Percentiles rank a stretch among this genome's conserved stretches.
Conservation (phyloP, 805 yeast species). For the Saccharomycopsis guyanensis region DNA sequence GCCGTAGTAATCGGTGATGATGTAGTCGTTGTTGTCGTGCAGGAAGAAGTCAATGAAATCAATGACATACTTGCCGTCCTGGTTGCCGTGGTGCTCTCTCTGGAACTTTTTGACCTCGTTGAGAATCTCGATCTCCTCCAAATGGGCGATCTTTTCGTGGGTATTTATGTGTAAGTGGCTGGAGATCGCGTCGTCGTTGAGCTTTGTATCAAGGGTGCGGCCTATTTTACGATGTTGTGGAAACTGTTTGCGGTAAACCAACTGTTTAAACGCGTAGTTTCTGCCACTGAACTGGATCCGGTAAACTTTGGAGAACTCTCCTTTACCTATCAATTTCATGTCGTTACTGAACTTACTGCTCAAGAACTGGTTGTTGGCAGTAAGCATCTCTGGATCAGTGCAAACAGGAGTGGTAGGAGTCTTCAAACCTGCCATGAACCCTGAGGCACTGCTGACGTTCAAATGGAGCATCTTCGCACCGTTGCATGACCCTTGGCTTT, state of each 20-base stretch:
- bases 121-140: slow-evolving; percentile 31
- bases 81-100: slow-evolving; percentile 21
- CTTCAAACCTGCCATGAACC: background rate
- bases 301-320: slow-evolving; percentile 87
- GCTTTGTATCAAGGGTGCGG: slow-evolving; percentile 1
- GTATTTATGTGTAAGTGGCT: slow-evolving; percentile 9
- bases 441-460: background rate
- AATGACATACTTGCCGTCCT: slow-evolving; percentile 64
- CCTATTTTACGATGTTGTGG: background rate
- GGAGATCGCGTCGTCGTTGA: slow-evolving; percentile 16
- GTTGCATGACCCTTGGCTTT: background rate
- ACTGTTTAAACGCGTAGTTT: slow-evolving; percentile 69
- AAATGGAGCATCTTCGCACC: background rate
- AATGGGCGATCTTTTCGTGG: slow-evolving; percentile 14
- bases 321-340: slow-evolving; percentile 67
- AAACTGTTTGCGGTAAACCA: slow-evolving; percentile 2
- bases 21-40: slow-evolving; percentile 62
- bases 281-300: slow-evolving; percentile 59
- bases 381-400: slow-evolving; percentile 15
- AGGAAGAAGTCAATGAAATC: slow-evolving; percentile 85
- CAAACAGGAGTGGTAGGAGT: slow-evolving; percentile 20
- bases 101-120: slow-evolving; percentile 19
- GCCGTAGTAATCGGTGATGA: slow-evolving; percentile 93
- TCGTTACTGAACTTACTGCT: slow-evolving; percentile 45
- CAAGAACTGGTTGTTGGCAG: slow-evolving; percentile 36